A percentile compares a stretch with the other conserved stretches of the same genome.
phyloP scores from a whole-genome alignment of 2,329 filamentous ascomycete genomes.

The Venturia oleaginea region DNA sequence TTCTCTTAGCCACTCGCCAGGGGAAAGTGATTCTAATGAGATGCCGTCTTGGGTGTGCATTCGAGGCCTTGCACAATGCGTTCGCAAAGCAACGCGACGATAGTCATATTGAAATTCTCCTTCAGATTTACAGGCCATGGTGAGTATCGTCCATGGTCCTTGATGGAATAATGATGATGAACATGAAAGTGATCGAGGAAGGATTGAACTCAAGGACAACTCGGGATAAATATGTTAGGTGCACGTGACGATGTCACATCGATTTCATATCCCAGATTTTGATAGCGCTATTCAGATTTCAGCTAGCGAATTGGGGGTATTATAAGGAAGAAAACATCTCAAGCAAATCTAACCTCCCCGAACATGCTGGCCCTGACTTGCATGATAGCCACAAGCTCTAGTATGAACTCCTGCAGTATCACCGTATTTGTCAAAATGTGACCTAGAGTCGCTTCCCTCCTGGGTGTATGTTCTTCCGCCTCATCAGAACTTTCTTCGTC shows the following conservation, averaged over 20 bases:
- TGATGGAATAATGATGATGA: too few species aligned
- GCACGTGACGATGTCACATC: too few species aligned
- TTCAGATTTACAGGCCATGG: too few species aligned
- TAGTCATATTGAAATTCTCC: too few species aligned
- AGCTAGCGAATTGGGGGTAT: background rate
- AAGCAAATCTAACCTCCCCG: conserved; percentile 34
- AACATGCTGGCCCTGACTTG: conserved; percentile 40
- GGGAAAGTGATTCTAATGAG: background rate
- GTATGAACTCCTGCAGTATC: conserved; percentile 41
- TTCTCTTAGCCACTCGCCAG: background rate
- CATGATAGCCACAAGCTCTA: conserved; percentile 40
- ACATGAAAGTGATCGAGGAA: too few species aligned
- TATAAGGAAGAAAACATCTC: background rate
- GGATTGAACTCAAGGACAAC: too few species aligned
- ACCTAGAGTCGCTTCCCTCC: conserved; percentile 35
- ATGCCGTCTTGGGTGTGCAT: background rate
- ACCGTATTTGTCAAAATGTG: conserved; percentile 43
- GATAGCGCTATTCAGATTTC: too few species aligned
- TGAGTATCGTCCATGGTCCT: too few species aligned
- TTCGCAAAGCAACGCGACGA: background rate
- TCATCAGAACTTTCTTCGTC: conserved; percentile 18
- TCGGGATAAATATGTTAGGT: too few species aligned
- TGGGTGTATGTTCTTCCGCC: conserved; percentile 18
- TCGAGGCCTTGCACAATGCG: background rate
- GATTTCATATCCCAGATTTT: too few species aligned